Evolutionary conservation across 441 rosid species (phyloP).

Genomic region (Aleurites moluccanus): DNA sequence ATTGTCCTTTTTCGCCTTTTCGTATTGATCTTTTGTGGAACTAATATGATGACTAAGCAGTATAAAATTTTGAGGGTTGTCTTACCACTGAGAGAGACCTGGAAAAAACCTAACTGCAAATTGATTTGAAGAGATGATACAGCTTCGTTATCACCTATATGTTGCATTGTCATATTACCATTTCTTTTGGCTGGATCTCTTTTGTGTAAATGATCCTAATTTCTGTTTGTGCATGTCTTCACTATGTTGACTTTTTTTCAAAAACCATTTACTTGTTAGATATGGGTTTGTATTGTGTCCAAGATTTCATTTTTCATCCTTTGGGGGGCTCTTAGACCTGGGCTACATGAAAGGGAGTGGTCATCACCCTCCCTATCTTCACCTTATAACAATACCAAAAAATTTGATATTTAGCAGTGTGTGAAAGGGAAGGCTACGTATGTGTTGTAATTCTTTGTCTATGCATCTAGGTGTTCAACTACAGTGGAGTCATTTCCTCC

Average conservation of each 20-base stretch:
- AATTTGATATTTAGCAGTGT: no score
- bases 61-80: not conserved
- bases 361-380: not conserved
- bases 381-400: not conserved
- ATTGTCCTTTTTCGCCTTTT: conserved; percentile 29
- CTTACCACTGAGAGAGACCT: not conserved
- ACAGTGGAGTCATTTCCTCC: conserved; percentile 87
- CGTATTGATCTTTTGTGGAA: not conserved
- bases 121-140: not conserved
- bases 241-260: not conserved
- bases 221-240: conserved; percentile 10
- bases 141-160: not conserved
- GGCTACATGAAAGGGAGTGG: not conserved
- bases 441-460: not conserved
- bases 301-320: not conserved
- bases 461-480: conserved; percentile 73
- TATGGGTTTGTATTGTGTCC: not conserved
- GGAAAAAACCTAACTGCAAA: not conserved
- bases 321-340: not conserved
- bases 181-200: conserved; percentile 12
- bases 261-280: not conserved
- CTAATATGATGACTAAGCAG: conserved; percentile 2
- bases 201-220: not conserved
- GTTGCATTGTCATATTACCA: not conserved
- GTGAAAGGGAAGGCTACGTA: no score